Evolutionary conservation across 2,329 filamentous ascomycete genomes (phyloP).

Genomic region (Aciculosporium take): DNA sequence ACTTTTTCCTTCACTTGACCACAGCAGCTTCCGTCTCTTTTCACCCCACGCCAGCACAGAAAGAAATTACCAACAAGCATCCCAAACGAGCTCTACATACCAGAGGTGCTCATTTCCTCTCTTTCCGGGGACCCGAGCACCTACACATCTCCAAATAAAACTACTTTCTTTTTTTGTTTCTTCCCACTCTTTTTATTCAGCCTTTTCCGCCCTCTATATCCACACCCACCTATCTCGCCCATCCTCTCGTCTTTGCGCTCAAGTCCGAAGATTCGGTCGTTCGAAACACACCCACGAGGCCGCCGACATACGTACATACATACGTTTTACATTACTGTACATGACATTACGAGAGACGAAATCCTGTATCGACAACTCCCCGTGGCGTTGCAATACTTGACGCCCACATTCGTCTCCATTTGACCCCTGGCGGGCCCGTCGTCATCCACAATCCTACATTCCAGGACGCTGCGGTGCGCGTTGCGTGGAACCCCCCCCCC

Average conservation of each 20-base stretch:
- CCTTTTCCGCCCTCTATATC: neutral
- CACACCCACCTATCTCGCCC: too few species aligned
- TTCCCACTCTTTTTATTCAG: neutral
- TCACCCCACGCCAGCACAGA: neutral
- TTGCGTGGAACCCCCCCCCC: neutral
- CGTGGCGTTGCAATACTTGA: neutral
- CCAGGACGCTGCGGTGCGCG: neutral
- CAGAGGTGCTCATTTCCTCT: constrained; percentile 1
- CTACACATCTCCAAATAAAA: too few species aligned
- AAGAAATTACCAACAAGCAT: neutral
- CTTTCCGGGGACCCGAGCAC: neutral
- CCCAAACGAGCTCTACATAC: neutral
- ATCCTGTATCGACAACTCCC: neutral
- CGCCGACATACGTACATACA: neutral
- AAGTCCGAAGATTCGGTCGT: neutral
- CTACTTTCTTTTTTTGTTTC: neutral
- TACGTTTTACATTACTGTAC: too few species aligned
- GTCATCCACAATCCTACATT: neutral
- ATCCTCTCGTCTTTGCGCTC: neutral
- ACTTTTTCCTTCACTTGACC: neutral
- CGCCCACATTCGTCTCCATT: neutral
- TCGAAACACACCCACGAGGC: neutral
- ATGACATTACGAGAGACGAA: too few species aligned
- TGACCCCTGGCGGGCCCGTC: constrained; percentile 2
- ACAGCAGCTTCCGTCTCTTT: too few species aligned